A percentile compares a stretch with the other conserved stretches of the same genome.
Conservation (phyloP, 2,329 filamentous ascomycete genomes). For the Arthrinium phaeospermum region DNA sequence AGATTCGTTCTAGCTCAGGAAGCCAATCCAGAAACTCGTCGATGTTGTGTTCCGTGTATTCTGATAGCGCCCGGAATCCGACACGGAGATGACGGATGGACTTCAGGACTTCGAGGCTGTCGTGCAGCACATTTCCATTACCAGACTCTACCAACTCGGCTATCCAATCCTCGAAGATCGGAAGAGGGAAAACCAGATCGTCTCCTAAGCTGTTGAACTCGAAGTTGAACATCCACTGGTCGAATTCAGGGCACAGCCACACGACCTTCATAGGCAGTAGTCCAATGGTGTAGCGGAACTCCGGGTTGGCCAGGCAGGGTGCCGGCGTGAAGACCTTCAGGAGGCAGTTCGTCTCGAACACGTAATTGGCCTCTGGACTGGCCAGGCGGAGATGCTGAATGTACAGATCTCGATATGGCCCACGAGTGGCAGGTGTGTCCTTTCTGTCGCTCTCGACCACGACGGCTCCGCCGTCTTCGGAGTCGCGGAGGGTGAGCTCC, state of each 20-base stretch:
- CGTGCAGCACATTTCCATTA: not conserved
- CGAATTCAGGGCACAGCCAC: not conserved
- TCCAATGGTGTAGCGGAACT: not conserved
- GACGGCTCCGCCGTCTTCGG: not conserved
- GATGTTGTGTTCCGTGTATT: not conserved
- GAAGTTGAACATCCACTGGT: slow-evolving; percentile 1
- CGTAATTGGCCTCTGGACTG: not conserved
- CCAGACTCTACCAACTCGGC: not conserved
- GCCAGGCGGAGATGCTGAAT: not conserved
- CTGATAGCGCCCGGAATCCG: not conserved
- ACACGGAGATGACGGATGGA: not conserved
- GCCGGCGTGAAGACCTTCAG: not conserved
- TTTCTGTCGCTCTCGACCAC: not conserved
- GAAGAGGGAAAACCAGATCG: not conserved
- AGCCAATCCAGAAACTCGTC: not conserved
- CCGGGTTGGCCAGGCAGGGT: not conserved
- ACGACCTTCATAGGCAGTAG: not conserved
- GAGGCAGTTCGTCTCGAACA: not conserved
- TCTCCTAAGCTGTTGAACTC: not conserved
- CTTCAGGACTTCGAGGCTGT: not conserved
- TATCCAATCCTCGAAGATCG: not conserved
- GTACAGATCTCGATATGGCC: not conserved
- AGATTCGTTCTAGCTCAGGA: not conserved
- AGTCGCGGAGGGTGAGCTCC: not conserved
- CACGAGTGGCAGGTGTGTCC: not conserved